These are phyloP conservation scores for Macrophomina pseudophaseolina DNA, from an alignment of 2,329 filamentous ascomycete genomes.

Conservation along the genomic window DNA sequence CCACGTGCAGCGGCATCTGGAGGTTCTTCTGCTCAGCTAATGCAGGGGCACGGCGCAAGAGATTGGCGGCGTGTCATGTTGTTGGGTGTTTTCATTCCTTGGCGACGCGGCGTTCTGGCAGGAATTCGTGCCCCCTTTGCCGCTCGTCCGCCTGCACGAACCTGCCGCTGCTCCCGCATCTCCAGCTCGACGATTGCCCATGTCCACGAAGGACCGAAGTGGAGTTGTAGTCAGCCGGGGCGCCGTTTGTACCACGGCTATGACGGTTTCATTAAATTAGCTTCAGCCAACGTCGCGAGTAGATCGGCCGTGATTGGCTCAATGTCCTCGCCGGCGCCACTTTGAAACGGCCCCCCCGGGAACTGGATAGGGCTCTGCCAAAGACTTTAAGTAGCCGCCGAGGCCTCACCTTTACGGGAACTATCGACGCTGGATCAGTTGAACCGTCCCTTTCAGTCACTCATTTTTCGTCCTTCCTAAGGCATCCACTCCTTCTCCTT, in stretches of 20 bases:
- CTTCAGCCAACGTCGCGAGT: neutral
- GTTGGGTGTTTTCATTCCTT: neutral
- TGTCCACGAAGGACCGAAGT: neutral
- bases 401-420: neutral
- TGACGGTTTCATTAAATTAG: neutral
- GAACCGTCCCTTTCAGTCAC: neutral
- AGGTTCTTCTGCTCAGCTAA: neutral
- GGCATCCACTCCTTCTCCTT: constrained; percentile 2
- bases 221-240: neutral
- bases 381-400: neutral
- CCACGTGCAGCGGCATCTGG: neutral
- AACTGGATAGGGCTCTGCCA: neutral
- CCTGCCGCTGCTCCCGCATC: neutral
- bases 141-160: neutral
- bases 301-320: neutral
- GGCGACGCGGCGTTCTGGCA: neutral
- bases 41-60: neutral
- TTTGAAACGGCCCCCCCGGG: constrained; percentile 1
- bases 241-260: neutral
- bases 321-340: neutral
- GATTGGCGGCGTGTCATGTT: neutral
- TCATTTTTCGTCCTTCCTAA: neutral
- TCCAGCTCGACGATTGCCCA: neutral
- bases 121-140: neutral
- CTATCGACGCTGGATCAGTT: neutral